These are phyloP conservation scores for Fraxinus americana DNA, from an alignment of 257 asterid species.

Conservation along the genomic window DNA sequence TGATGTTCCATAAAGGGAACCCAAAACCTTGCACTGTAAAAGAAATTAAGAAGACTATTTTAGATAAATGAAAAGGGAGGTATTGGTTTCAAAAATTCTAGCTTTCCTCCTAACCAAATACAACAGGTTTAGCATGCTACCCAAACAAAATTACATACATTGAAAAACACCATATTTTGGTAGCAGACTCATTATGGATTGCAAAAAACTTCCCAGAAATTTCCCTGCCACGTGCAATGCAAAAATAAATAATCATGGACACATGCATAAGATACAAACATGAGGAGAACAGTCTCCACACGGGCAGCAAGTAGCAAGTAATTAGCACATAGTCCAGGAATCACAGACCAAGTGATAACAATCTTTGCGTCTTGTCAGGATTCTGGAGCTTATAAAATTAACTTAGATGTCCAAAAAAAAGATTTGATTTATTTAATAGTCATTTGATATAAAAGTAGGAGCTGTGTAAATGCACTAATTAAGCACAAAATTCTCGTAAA, in stretches of 20 bases:
- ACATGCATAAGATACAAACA: neutral
- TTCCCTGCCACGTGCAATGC: neutral
- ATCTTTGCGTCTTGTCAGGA: conserved; percentile 11
- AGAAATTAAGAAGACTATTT: neutral
- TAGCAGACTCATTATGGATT: neutral
- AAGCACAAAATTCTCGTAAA: conserved; percentile 20
- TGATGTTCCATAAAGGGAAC: neutral
- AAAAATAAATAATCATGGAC: neutral
- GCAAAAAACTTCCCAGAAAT: conserved; percentile 12
- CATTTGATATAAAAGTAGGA: conserved; percentile 1
- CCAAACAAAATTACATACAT: neutral
- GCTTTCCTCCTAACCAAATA: conserved; percentile 7
- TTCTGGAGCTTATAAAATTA: neutral
- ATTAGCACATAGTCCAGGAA: neutral
- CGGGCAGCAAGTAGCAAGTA: neutral
- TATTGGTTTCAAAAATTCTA: neutral
- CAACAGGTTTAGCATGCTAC: neutral
- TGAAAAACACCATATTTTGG: neutral
- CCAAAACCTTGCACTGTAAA: neutral
- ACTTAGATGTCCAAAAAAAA: neutral
- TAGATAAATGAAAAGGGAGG: neutral
- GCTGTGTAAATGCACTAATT: conserved; percentile 12
- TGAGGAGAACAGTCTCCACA: neutral
- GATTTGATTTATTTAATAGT: conserved; percentile 12
- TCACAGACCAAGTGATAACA: neutral